Evolutionary conservation across 140 eudicot species (phyloP).

Genomic region (Stevia rebaudiana): DNA sequence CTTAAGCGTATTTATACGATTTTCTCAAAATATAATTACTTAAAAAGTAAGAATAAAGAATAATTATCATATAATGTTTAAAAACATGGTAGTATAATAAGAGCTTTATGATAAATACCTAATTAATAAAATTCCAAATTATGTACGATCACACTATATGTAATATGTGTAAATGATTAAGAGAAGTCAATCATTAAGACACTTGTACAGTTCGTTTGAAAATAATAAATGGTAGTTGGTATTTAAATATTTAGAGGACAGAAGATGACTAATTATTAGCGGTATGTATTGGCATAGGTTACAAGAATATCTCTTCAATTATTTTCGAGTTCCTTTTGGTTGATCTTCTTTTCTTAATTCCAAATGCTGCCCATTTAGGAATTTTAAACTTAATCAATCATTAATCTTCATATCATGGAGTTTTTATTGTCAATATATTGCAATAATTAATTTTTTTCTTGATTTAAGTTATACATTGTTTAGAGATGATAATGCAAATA

Average conservation of each 20-base stretch:
- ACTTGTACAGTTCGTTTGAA: conserved; percentile 7
- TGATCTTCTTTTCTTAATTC: conserved; percentile 15
- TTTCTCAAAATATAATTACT: no score
- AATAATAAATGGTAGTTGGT: conserved; percentile 16
- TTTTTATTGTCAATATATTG: background rate
- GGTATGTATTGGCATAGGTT: conserved; percentile 5
- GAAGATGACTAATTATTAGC: background rate
- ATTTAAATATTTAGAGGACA: background rate
- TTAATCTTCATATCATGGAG: conserved; percentile 9
- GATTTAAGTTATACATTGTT: background rate
- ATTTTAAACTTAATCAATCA: conserved; percentile 17
- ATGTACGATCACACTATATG: no score
- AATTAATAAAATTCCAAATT: no score
- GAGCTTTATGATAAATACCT: no score
- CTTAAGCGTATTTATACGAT: no score
- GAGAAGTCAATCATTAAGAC: conserved; percentile 20
- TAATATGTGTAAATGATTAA: background rate
- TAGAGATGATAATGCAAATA: background rate
- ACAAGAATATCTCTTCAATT: conserved; percentile 18
- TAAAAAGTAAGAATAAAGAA: no score
- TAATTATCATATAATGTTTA: no score
- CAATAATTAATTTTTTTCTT: background rate
- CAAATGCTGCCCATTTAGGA: background rate
- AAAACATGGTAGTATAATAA: no score
- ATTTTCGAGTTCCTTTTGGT: conserved; percentile 25